phyloP scores from a whole-genome alignment of 2,329 filamentous ascomycete genomes.

The Talaromyces islandicus region DNA sequence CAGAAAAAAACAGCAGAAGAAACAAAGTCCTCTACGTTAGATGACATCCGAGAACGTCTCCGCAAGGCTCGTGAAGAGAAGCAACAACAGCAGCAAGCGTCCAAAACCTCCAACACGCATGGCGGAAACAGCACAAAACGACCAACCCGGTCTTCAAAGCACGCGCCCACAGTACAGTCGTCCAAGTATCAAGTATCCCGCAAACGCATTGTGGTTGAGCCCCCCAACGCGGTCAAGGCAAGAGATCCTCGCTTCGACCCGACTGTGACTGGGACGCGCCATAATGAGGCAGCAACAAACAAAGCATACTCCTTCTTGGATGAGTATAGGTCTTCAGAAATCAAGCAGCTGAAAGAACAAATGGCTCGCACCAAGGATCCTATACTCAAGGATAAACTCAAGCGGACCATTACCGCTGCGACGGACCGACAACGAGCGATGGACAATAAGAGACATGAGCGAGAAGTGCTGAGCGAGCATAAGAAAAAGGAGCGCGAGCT shows the following conservation, averaged over 20 bases:
- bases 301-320: conserved; percentile 83
- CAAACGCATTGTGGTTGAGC: conserved; percentile 64
- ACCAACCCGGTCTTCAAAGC: conserved; percentile 63
- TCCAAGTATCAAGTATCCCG: conserved; percentile 80
- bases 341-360: conserved; percentile 63
- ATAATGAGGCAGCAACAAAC: conserved; percentile 45
- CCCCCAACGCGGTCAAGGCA: conserved; percentile 47
- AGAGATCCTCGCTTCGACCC: conserved; percentile 89
- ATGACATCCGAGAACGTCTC: conserved; percentile 34
- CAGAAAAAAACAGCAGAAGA: conserved; percentile 10
- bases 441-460: conserved; percentile 62
- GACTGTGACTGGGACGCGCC: conserved; percentile 33
- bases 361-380: conserved; percentile 63
- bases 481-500: conserved; percentile 76
- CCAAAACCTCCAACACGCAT: background rate
- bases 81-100: conserved; percentile 4
- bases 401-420: conserved; percentile 69
- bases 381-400: conserved; percentile 61
- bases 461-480: conserved; percentile 67
- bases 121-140: conserved; percentile 27
- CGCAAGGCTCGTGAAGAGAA: conserved; percentile 40
- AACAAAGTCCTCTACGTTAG: conserved; percentile 24
- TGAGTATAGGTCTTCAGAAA: conserved; percentile 78
- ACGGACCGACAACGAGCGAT: conserved; percentile 69
- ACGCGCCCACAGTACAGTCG: conserved; percentile 77